Evolutionary conservation across 2,329 filamentous ascomycete species (phyloP), one percentile per base, ranked within the genome.

Genomic region (Fusarium tuaranense): DNA sequence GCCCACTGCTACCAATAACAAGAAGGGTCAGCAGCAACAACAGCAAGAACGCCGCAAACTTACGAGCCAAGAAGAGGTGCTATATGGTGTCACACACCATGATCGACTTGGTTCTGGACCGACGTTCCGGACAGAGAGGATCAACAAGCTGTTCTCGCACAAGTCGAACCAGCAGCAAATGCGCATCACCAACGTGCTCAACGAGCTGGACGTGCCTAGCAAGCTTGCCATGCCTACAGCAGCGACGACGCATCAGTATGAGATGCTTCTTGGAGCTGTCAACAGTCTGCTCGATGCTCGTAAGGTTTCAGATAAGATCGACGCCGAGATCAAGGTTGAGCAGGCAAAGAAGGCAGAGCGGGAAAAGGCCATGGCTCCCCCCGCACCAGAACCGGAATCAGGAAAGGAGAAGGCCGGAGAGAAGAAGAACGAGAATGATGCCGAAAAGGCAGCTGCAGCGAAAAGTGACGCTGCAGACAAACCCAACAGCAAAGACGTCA

Each of bases 71-170:
- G 93, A 97, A 83, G 92, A 95, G 84, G 83, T 89, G 73, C 88
- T 93, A 38, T 98, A 96, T 80, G 97, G 96, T 72, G 93, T 99
- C 12, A 90, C 93, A 9, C 91, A 94, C 74, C 93, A 96, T 80
- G 96, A 98, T 66, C 93, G 96, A 32, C 88, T 98, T 44, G 92
- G 93, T 2, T 93, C 92, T 10, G 96, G 97, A 8, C 94, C 98
- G 39, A 93, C 94, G 16, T 98, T 98, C 88, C 94, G 96, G 14
- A 95, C 95, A 32, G 94, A 96, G 78, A 92, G 91, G 81, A 90
- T 96, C 68, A 92, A 92, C 76, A 95, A 95, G 82, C 89, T 94
- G 27, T 92, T 95, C 66, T 91, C 92, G 41, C 93, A 93, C 73
- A 95, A 95, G 84, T 93, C 90, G 18, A 90, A 92, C 64, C 90